Evolutionary conservation across 192 early-diverging fungal genomes (phyloP).

Genomic region (Coemansia umbellata): DNA sequence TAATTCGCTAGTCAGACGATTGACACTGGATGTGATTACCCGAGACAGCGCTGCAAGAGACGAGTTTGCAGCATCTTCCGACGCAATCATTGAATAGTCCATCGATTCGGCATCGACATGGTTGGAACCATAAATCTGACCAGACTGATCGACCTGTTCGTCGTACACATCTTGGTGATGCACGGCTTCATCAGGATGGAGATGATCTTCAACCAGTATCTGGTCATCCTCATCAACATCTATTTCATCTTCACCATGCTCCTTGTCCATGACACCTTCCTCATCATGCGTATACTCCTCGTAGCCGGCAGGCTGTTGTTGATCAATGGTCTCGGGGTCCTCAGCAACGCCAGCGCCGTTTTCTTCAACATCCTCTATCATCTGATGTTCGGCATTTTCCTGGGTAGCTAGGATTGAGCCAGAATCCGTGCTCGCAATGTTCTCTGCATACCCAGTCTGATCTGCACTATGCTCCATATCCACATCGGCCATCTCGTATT

Average conservation of each 20-base stretch:
- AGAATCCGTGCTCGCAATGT: constrained; percentile 16
- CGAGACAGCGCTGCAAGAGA: constrained; percentile 40
- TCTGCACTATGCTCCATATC: constrained; percentile 16
- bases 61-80: constrained; percentile 21
- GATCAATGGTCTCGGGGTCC: not conserved
- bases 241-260: constrained; percentile 4
- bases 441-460: constrained; percentile 22
- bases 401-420: constrained; percentile 40
- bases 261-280: constrained; percentile 1
- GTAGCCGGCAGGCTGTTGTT: constrained; percentile 1
- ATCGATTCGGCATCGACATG: constrained; percentile 24
- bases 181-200: not conserved
- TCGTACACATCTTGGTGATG: constrained; percentile 21
- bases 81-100: constrained; percentile 32
- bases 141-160: constrained; percentile 15
- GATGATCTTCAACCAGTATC: not conserved
- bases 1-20: constrained; percentile 14
- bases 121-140: constrained; percentile 23
- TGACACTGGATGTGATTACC: constrained; percentile 36
- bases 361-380: constrained; percentile 3
- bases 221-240: constrained; percentile 13
- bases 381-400: constrained; percentile 29
- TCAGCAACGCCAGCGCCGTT: not conserved
- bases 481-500: constrained; percentile 35
- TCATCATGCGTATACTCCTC: constrained; percentile 7